Evolutionary conservation across 139 green algal species (phyloP), one percentile per base, ranked within the genome.

Genomic region (Chlorella sp.): DNA sequence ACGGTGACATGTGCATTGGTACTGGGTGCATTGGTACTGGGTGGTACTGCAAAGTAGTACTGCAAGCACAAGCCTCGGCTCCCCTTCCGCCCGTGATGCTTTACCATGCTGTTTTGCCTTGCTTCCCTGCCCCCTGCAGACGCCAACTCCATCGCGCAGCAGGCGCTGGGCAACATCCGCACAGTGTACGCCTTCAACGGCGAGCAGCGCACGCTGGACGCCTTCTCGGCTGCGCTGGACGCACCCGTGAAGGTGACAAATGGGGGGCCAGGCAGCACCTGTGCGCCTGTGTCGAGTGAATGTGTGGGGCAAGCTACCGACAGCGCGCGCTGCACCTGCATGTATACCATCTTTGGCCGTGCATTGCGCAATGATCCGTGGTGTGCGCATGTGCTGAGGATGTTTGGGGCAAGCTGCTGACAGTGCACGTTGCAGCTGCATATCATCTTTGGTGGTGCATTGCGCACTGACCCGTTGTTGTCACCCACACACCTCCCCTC

Each of bases 171-270:
- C 71, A 95, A 96, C 91, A 94, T 98, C 36, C 92, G 96, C 61
- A 98, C 96, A 0, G 96, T 98, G 19, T 90, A 92, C 36, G 93
- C 95, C 0, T 97, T 97, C 91, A 95, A 95, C 64, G 95, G 91
- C 3, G 92, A 96, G 77, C 77, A 93, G 77, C 61, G 76, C 34
- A 94, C 93, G 28, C 39, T 93, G 61, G 22, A 89, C 19, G 68
- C 89, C 30, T 98, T 98, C 81, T 60, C 89, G 5, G 80, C 87
- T 24, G 36, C 86, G 48, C 92, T 97, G 89, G 90, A 95, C 21
- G n/a, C 36, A 5, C 93, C 95, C 3, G 60, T 92, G 37, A 24
- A 18, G 28, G 87, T 92, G 60, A 89, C 88, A 26, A 86, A 81
- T 34, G 71, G 37, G 24, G 37, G 83, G 57, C 90, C 87, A 57